Base-by-base conservation (phyloP, 108 stramenopile genomes). In the Tribonema minus region DNA sequence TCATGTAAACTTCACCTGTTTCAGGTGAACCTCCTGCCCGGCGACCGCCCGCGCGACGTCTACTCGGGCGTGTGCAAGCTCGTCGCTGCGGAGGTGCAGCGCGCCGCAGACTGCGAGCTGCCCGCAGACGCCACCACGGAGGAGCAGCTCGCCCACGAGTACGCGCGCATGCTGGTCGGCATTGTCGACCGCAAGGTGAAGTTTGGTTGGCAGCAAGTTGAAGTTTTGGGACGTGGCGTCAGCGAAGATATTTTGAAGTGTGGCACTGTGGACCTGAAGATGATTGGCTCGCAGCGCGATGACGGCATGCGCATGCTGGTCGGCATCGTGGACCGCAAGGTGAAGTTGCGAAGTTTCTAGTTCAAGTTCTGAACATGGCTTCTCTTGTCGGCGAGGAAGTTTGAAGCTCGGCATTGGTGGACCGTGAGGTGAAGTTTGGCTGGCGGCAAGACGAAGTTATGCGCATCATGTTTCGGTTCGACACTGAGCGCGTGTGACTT, bases 11-110 rank as follows among this genome's bases (percentile, higher is more conserved):
- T n/a, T n/a, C n/a, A n/a, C n/a, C n/a, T n/a, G n/a, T n/a, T 54
- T 54, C 94, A 96, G 61, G 99, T 99, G 12, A 99, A 99, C 73
- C 89, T 99, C 25, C 86, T 94, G 46, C 87, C 90, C 34, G 80
- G 82, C 26, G 93, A 95, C 61, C 72, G 86, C 61, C 99, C 99
- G 25, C 92, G 94, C 67, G 99, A 99, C 86, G 99, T 99, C 25
- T 93, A 99, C 87, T 87, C 88, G 33, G 94, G 92, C 35, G 99
- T 99, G 31, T 86, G 82, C 40, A 69, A 84, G 12, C 58, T 84
- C 25, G 79, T 64, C 34, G 71, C 37, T 39, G n/a, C 58, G 25
- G 58, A 78, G 68, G 76, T 78, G 46, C 26, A 64, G 12, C 6
- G 70, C 33, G 91, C 92, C 25, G 76, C 76, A 34, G 37, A 31